Evolutionary conservation across 768 basidiomycete species (phyloP).

Genomic region (Gautieria morchelliformis): DNA sequence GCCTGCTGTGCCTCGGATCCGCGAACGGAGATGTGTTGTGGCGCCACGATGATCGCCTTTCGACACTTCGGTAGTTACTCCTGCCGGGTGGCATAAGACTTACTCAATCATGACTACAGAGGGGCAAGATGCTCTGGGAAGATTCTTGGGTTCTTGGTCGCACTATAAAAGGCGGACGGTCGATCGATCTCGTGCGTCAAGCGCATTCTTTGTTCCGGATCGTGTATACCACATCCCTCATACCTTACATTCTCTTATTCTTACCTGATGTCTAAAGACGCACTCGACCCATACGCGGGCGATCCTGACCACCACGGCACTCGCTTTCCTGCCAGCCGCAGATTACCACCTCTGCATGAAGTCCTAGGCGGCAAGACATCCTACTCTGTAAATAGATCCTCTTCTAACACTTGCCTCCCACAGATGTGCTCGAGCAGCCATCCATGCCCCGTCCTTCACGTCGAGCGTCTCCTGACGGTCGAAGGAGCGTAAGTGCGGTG

Average conservation of each 20-base stretch:
- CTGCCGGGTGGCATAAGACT: neutral
- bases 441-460: neutral
- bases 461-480: neutral
- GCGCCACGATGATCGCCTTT: neutral
- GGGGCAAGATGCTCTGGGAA: no score
- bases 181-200: neutral
- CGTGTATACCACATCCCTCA: neutral
- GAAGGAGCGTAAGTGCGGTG: conserved; percentile 6
- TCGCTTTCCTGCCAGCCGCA: neutral
- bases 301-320: neutral
- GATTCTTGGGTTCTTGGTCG: no score
- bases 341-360: conserved; percentile 2
- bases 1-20: neutral
- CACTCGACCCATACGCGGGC: neutral
- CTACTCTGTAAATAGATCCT: neutral
- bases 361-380: conserved; percentile 1
- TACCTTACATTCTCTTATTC: neutral
- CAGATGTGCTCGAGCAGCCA: conserved; percentile 8
- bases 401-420: neutral
- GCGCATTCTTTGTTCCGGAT: neutral
- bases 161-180: neutral
- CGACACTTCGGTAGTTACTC: neutral
- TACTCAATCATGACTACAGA: neutral
- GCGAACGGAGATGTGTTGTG: neutral
- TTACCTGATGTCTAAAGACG: neutral